Base-by-base conservation (phyloP, 192 early-diverging fungal species). In the Podila minutissima region DNA sequence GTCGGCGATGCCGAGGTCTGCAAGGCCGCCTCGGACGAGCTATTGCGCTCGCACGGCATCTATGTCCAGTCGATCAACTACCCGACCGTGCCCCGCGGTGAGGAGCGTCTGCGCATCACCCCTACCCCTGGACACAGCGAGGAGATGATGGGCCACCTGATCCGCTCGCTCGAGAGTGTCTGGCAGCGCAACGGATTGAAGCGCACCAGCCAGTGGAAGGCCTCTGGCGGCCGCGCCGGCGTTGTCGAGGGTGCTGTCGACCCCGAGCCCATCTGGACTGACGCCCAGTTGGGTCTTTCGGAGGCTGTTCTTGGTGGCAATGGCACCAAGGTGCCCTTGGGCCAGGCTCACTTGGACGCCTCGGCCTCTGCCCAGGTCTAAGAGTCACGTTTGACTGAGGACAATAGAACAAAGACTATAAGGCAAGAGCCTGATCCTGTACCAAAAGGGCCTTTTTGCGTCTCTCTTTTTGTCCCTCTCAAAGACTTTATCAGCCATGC, bases 11-110 rank as follows among this genome's bases (percentile, higher is more conserved):
- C 98, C 64, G 97, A 97, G 71, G 88, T 89, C 65, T 94, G 94
- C 81, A 99, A 98, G 86, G 89, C 89, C 12, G 95, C 97, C 37
- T 95, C 94, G 32, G 98, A 99, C 84, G 93, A 97, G 88, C 86
- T 99, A 59, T 85, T 99, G 46, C 83, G 78, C 85, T 91, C 95
- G 71, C 94, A 96, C 87, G 89, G 89, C 67, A 98, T 99, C 81
- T 99, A 99, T 84, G 98, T 98, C 50, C 98, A 99, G 88, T 91
- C 89, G 82, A 99, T 99, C 90, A 99, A 99, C 88, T 99, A 95
- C 85, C 98, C 98, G 31, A 99, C 98, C 31, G 97, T 99, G 15
- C 84, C 94, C 59, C 89, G 90, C 8, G 98, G 98, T 55, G 94
- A 99, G 86, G 98, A 99, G 86, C 91, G 98, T 60, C 92, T 99